phyloP scores from a whole-genome alignment of 306 rosid genomes.

The Citrullus amarus region DNA sequence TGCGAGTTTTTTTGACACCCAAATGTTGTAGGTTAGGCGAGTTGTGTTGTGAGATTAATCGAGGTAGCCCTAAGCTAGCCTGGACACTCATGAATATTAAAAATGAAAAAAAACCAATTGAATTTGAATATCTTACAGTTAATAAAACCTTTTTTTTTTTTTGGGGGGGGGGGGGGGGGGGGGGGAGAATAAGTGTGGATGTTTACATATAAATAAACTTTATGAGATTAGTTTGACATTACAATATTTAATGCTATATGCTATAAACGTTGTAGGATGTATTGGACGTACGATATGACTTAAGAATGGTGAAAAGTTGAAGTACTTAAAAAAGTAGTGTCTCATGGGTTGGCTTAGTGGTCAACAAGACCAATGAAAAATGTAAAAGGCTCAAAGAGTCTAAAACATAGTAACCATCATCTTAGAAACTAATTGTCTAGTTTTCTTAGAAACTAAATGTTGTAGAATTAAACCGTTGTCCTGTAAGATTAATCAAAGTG shows the following conservation, averaged over 20 bases:
- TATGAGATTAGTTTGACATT: not conserved
- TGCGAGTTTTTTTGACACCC: too few species aligned
- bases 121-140: not conserved
- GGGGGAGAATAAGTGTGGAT: too few species aligned
- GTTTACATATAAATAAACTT: not conserved
- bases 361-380: not conserved
- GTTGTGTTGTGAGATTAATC: too few species aligned
- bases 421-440: not conserved
- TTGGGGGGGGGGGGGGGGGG: too few species aligned
- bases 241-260: not conserved
- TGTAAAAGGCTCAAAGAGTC: not conserved
- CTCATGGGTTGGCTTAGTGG: not conserved
- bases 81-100: too few species aligned
- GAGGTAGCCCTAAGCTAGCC: too few species aligned
- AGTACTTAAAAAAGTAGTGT: not conserved
- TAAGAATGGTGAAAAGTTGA: not conserved
- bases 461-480: not conserved
- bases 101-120: too few species aligned
- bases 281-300: not conserved
- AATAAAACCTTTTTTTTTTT: too few species aligned
- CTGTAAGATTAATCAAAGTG: too few species aligned
- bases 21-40: too few species aligned
- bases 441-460: not conserved
- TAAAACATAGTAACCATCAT: not conserved
- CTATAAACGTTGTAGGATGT: not conserved